A percentile compares a stretch with the other conserved stretches of the same genome.
Evolutionary conservation across 2,329 filamentous ascomycete species (phyloP).

Genomic region (Hypoxylon sp.): DNA sequence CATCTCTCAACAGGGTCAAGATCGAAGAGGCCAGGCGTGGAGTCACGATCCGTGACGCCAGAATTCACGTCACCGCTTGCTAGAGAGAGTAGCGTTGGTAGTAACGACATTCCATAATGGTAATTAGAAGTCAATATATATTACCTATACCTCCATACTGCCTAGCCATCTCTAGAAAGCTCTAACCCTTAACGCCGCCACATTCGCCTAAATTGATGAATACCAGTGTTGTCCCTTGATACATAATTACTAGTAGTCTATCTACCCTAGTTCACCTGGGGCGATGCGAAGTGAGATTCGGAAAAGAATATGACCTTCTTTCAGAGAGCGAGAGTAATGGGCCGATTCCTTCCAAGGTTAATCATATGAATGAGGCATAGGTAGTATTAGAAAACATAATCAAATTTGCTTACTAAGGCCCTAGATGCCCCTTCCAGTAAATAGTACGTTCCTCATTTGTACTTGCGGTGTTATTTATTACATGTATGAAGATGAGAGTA

Average conservation of each 20-base stretch:
- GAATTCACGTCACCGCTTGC: constrained; percentile 69
- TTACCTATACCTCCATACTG: neutral
- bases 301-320: too few relatives aligned
- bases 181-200: constrained; percentile 5
- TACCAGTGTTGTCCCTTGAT: neutral
- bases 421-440: neutral
- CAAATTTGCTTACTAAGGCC: too few relatives aligned
- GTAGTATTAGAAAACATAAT: neutral
- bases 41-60: constrained; percentile 69
- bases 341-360: too few relatives aligned
- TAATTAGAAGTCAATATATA: constrained; percentile 4
- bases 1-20: constrained; percentile 59
- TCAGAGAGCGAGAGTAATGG: too few relatives aligned
- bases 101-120: constrained; percentile 39
- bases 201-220: neutral
- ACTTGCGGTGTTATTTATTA: neutral
- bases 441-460: neutral
- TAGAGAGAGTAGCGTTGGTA: constrained; percentile 61
- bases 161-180: neutral
- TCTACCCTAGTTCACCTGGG: too few relatives aligned
- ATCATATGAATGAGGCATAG: neutral
- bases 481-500: too few relatives aligned
- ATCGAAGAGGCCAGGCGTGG: constrained; percentile 61
- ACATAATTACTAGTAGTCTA: neutral
- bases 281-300: too few relatives aligned